Base-by-base conservation (phyloP, 2,329 filamentous ascomycete genomes). In the Hymenotorrendiella dingleyae region DNA sequence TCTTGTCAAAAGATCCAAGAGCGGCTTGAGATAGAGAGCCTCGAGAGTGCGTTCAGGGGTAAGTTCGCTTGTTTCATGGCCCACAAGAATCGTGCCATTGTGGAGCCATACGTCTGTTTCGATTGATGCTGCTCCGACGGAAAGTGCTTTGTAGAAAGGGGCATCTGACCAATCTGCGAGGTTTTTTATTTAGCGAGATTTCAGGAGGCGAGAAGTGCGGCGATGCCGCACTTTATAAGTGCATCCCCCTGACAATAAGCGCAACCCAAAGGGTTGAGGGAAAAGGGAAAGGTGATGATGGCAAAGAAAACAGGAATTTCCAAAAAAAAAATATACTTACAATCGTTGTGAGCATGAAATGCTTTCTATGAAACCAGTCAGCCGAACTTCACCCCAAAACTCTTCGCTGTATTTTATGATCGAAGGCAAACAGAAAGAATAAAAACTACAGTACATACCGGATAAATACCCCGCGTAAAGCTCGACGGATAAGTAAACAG, bases 401-500 rank as follows among this genome's bases (percentile, higher is more conserved):
- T n/a, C n/a, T n/a, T n/a, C n/a, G n/a, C n/a, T n/a, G n/a, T n/a
- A n/a, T n/a, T n/a, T n/a, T n/a, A n/a, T n/a, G n/a, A n/a, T n/a
- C n/a, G n/a, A n/a, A n/a, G n/a, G n/a, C 8, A 14, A 20, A 7
- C 20, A 20, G 2, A 8, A 37, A 16, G 6, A 10, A 16, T 5
- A 19, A 12, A 17, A 14, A 1, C 5, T 36, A 12, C 12, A 10
- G 19, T 11, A 33, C 66, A 54, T 54, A 75, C 72, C 29, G 78
- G 78, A 21, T 78, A 54, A 47, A 82, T 77, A 1, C 70, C 75
- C 46, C 76, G 68, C 1, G 78, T 81, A 14, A 82, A 65, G 54
- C 78, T 73, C 0, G 78, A 81, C 0, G 78, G 78, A 60, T 81
- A 82, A 14, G 60, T 67, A 60, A 80, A 80, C 16, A 72, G 64